Evolutionary conservation across 192 early-diverging fungal species (phyloP), one percentile per base, ranked within the genome.

Genomic region (Umbelopsis ramanniana): DNA sequence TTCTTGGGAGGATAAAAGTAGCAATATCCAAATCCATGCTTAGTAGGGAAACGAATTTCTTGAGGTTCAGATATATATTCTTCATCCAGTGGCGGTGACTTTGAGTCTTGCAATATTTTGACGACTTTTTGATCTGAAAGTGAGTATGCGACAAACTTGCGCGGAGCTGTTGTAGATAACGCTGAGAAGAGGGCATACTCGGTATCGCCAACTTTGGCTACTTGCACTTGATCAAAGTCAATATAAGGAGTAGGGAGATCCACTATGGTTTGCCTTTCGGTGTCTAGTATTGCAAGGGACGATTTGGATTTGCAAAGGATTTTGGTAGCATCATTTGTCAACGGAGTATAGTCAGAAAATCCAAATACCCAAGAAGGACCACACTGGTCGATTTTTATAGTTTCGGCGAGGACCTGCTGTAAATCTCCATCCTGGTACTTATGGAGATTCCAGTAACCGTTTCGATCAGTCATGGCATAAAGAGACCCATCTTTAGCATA

Each of bases 371-470:
- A 90, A 29, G 86, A 79, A 17, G 90, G 81, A 4, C 47, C 79
- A 0, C 89, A 85, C 74, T 93, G 92, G 38, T 94, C 93, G 33
- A 84, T 86, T 19, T 78, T 46, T 7, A 90, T 43, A 6, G 89
- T 84, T 37, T 78, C 68, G 4, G 73, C 66, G 10, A 92, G 82
- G 5, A 80, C 52, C 1, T 86, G 74, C 11, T 81, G 52, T 23
- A 70, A n/a, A 17, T 68, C 22, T 46, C 73, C 74, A 2, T 78
- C 76, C 33, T 79, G 76, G 52, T 84, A 81, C 12, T 80, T 81
- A 77, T 92, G 87, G 1, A 92, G 74, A 66, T 91, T 92, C 89
- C 90, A 92, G 71, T 88, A 94, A 11, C 90, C 91, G 4, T 81
- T 77, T n/a, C 91, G 82, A 76, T 94, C 93, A 26, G 79, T 84